These are phyloP conservation scores for Termitomyces sp. DNA, from an alignment of 768 basidiomycete species.

Conservation along the genomic window DNA sequence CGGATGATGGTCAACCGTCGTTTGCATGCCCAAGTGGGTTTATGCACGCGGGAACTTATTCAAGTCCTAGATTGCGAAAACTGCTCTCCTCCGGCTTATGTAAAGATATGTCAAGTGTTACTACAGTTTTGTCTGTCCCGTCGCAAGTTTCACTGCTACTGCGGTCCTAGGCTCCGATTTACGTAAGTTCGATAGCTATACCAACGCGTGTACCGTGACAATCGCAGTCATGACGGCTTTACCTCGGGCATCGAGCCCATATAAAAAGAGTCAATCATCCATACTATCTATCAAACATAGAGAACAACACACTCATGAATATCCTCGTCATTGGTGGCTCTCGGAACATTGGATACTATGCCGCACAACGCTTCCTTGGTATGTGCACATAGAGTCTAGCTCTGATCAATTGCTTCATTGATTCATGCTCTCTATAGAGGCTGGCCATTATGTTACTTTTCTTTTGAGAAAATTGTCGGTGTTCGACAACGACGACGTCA, in stretches of 20 bases:
- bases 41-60: no score
- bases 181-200: not conserved
- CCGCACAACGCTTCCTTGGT: constrained; percentile 3
- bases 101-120: no score
- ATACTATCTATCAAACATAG: not conserved
- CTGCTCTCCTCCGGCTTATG: no score
- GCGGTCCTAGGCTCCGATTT: not conserved
- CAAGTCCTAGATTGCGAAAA: no score
- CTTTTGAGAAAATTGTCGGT: constrained; percentile 46
- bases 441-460: constrained; percentile 60
- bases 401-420: not conserved
- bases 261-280: not conserved
- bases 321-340: constrained; percentile 2
- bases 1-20: no score
- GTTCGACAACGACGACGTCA: constrained; percentile 48
- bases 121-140: no score
- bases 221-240: no score
- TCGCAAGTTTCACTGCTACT: not conserved
- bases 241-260: not conserved
- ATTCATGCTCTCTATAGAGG: constrained; percentile 27
- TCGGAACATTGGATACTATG: constrained; percentile 1
- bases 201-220: not conserved
- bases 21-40: no score
- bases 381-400: not conserved
- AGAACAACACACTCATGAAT: not conserved